These are phyloP conservation scores for Hyphopichia wangnamkhiaoensis DNA, from an alignment of 1,139 yeast species.

Conservation along the genomic window DNA sequence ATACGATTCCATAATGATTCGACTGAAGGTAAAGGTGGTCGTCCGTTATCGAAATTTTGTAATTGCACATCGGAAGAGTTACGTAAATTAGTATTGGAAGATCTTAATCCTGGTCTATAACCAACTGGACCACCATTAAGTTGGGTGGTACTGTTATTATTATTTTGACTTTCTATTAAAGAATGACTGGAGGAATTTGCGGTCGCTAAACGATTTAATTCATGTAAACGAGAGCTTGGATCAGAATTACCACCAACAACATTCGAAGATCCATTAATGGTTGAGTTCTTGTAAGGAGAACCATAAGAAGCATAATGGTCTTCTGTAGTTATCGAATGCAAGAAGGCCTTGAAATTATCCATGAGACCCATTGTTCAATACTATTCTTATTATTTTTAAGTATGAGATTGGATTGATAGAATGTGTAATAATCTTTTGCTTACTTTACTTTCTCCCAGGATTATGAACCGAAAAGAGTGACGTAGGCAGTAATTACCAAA, in stretches of 20 bases:
- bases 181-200: constrained; percentile 31
- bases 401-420: background rate
- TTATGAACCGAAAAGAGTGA: background rate
- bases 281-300: constrained; percentile 41
- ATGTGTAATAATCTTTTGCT: background rate
- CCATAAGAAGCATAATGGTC: constrained; percentile 66
- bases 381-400: too few relatives aligned
- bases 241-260: constrained; percentile 17
- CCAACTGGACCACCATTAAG: constrained; percentile 20
- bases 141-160: constrained; percentile 19
- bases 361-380: constrained; percentile 38
- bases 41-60: constrained; percentile 50
- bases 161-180: constrained; percentile 17
- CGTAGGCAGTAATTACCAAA: too few relatives aligned
- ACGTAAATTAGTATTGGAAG: constrained; percentile 26
- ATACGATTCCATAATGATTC: constrained; percentile 73
- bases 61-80: constrained; percentile 39
- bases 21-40: constrained; percentile 72
- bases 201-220: constrained; percentile 32
- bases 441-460: background rate
- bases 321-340: constrained; percentile 63
- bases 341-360: constrained; percentile 49
- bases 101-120: constrained; percentile 43
- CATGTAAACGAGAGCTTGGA: constrained; percentile 36
- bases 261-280: constrained; percentile 18